These are phyloP conservation scores for Pseudisothecium myosuroides DNA, from an alignment of 225 moss, liverwort and hornwort genomes.

Conservation along the genomic window DNA sequence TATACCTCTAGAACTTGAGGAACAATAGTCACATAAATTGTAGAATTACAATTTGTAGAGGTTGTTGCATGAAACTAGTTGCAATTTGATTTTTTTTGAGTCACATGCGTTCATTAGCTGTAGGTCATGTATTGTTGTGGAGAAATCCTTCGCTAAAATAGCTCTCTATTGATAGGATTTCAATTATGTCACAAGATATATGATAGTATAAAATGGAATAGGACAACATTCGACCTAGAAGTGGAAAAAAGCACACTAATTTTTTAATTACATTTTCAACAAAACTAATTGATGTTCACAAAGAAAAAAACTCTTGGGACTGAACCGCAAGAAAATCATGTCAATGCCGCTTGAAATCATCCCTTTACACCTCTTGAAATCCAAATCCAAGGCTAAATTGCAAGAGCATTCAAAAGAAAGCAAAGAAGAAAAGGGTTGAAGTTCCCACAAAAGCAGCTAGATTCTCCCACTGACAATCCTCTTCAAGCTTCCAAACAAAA, in stretches of 20 bases:
- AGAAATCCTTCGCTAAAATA: background rate
- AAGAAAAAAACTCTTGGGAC: background rate
- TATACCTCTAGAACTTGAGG: background rate
- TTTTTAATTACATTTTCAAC: background rate
- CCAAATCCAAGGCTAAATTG: conserved; percentile 3
- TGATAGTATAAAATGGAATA: background rate
- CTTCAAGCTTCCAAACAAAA: background rate
- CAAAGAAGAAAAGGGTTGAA: background rate
- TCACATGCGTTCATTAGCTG: background rate
- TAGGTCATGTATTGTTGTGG: background rate
- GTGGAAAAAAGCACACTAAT: background rate
- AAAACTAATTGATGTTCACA: background rate
- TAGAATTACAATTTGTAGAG: background rate
- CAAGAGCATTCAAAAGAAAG: background rate
- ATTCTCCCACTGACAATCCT: background rate
- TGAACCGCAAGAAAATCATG: background rate
- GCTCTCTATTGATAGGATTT: background rate
- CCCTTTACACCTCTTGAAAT: conserved; percentile 11
- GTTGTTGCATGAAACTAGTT: background rate
- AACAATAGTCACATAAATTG: background rate
- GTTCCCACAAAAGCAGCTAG: background rate
- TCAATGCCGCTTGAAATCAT: conserved; percentile 19
- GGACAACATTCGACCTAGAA: background rate
- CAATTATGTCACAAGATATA: background rate
- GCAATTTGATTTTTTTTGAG: background rate